Evolutionary conservation across 2,329 filamentous ascomycete genomes (phyloP), one percentile per base, ranked within the genome.

Genomic region (Epichloe sylvatica): DNA sequence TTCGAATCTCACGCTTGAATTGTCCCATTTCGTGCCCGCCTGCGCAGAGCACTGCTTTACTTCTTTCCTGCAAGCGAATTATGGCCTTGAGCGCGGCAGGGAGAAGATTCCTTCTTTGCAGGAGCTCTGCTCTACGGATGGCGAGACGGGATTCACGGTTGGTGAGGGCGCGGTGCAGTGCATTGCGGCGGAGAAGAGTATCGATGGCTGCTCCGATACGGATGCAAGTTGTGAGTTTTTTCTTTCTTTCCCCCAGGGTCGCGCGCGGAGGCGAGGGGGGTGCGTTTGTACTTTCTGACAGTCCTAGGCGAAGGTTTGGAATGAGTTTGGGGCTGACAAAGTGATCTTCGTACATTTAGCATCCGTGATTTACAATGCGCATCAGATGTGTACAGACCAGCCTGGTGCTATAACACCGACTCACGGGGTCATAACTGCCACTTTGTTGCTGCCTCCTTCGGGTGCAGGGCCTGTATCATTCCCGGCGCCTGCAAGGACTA

Each of bases 161-260:
- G 83, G 82, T n/a, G 84, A 88, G 65, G 83, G 75, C 11, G 81
- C 79, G 4, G 65, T 86, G 53, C 76, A 82, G 59, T 89, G 84
- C 62, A 73, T 85, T 35, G 68, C 76, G 8, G 76, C 76, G 7
- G 74, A 77, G 58, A 65, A 61, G 50, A 63, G 64, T 36, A 58
- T 72, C 42, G 73, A 73, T 2, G 66, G 64, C 13, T 89, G 84
- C 62, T 62, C 67, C 4, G 66, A 69, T 3, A 58, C 64, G 11
- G 72, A 76, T 34, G 62, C 60, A 4, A 59, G 50, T 49, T 57
- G 66, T 69, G 57, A 52, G 66, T 57, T 21, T 12, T 12, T 23
- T 17, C 17, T 17, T 17, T 17, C 17, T 12, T 17, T 25, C 7
- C 7, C 7, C 23, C 8, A 25, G 23, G 23, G 23, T 25, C 7